Conservation (phyloP, 2,329 filamentous ascomycete species). For the Neonectria magnoliae region DNA sequence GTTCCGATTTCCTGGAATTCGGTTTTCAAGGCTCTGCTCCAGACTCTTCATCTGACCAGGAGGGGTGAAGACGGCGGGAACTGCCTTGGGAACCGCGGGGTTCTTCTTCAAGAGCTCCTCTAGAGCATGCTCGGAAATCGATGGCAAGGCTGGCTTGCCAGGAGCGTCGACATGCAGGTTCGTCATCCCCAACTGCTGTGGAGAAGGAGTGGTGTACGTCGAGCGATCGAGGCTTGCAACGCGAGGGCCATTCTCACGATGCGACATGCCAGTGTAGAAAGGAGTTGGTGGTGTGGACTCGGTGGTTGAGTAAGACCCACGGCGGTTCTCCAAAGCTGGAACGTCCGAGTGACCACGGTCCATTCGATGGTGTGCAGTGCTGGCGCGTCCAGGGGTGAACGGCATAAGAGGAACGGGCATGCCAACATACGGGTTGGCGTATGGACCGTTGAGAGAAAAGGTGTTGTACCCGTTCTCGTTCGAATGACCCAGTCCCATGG, state of each 20-base stretch:
- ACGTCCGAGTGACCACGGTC: constrained; percentile 63
- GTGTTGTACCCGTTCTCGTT: constrained; percentile 48
- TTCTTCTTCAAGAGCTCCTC: constrained; percentile 76
- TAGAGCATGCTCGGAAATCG: constrained; percentile 61
- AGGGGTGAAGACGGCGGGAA: constrained; percentile 88
- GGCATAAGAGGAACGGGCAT: constrained; percentile 56
- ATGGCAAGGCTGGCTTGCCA: constrained; percentile 54
- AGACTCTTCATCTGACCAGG: constrained; percentile 88
- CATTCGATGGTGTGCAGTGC: constrained; percentile 56
- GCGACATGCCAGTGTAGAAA: constrained; percentile 67
- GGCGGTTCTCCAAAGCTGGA: constrained; percentile 71
- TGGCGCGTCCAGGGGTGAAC: constrained; percentile 62
- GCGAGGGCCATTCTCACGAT: constrained; percentile 68
- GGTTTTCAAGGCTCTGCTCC: constrained; percentile 93
- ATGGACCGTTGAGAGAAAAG: constrained; percentile 48
- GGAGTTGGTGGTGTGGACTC: constrained; percentile 74
- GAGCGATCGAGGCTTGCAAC: constrained; percentile 70
- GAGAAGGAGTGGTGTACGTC: constrained; percentile 73
- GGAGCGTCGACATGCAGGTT: constrained; percentile 52
- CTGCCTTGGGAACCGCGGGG: constrained; percentile 86
- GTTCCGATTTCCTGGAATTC: constrained; percentile 90
- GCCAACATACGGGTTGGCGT: constrained; percentile 50
- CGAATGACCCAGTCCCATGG: constrained; percentile 48
- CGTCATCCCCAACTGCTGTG: constrained; percentile 64
- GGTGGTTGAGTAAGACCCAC: constrained; percentile 74